phyloP scores from a whole-genome alignment of 2,329 filamentous ascomycete species.

The Penicillium rolfsii region DNA sequence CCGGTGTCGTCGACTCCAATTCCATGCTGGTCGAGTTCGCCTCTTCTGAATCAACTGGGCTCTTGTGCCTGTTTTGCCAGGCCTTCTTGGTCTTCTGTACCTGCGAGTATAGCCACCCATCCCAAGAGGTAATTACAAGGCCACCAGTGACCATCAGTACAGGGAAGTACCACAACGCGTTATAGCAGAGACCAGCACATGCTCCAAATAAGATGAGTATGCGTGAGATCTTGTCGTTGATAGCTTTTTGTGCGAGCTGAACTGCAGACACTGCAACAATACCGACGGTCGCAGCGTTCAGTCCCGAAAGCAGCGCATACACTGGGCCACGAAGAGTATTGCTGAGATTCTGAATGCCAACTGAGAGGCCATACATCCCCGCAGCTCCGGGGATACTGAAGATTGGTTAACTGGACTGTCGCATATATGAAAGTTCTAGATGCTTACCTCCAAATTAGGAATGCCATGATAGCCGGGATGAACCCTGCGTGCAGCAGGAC shows the following conservation, averaged over 20 bases:
- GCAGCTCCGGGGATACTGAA: constrained; percentile 67
- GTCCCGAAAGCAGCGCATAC: constrained; percentile 70
- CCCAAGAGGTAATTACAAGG: constrained; percentile 57
- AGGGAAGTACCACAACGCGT: constrained; percentile 75
- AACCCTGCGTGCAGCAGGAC: constrained; percentile 66
- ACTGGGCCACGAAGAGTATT: constrained; percentile 63
- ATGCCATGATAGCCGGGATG: constrained; percentile 59
- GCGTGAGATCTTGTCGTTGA: constrained; percentile 66
- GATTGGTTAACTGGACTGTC: background rate
- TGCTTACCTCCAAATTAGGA: constrained; percentile 66
- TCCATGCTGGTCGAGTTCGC: constrained; percentile 7
- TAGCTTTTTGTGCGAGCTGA: constrained; percentile 67
- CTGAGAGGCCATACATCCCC: constrained; percentile 68
- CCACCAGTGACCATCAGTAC: constrained; percentile 63
- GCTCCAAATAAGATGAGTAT: constrained; percentile 66
- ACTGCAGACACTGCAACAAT: constrained; percentile 72
- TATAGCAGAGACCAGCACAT: constrained; percentile 69
- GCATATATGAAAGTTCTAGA: background rate
- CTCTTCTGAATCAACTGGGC: constrained; percentile 20
- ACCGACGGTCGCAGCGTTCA: constrained; percentile 73
- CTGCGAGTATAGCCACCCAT: constrained; percentile 57
- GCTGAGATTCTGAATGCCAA: constrained; percentile 65
- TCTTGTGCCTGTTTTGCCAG: constrained; percentile 24
- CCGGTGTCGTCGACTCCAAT: constrained; percentile 14
- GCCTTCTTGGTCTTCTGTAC: constrained; percentile 38